Percentiles rank a stretch among this genome's conserved stretches.
Evolutionary conservation across 225 moss, liverwort and hornwort genomes (phyloP).

Genomic region (Antitrichia curtipendula): DNA sequence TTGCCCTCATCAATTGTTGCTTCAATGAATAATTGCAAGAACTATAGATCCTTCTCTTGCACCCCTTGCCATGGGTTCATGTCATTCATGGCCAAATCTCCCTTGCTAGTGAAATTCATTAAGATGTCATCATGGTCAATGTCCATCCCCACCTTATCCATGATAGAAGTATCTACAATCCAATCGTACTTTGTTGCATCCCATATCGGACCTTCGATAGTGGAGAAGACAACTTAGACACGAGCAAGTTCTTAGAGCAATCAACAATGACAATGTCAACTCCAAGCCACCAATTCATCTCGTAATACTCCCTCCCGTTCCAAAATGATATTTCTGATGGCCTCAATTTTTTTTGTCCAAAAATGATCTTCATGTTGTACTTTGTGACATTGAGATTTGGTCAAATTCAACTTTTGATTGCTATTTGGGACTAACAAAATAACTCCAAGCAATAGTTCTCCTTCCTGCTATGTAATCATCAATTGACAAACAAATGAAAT

Average conservation of each 20-base stretch:
- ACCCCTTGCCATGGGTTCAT: no score
- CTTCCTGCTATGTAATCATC: no score
- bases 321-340: no score
- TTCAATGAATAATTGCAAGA: background rate
- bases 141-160: background rate
- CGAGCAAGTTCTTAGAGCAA: fast-evolving
- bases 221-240: fast-evolving
- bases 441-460: no score
- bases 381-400: no score
- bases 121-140: background rate
- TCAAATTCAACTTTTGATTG: no score
- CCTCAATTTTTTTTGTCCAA: no score
- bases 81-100: background rate
- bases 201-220: fast-evolving
- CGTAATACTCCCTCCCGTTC: no score
- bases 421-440: no score
- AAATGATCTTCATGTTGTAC: no score
- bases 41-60: fast-evolving
- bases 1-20: background rate
- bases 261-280: background rate
- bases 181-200: background rate
- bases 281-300: fast-evolving
- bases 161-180: background rate
- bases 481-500: no score
- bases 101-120: background rate